Evolutionary conservation across 352 stramenopile genomes (phyloP).

Genomic region (Blastocystis hominis): DNA sequence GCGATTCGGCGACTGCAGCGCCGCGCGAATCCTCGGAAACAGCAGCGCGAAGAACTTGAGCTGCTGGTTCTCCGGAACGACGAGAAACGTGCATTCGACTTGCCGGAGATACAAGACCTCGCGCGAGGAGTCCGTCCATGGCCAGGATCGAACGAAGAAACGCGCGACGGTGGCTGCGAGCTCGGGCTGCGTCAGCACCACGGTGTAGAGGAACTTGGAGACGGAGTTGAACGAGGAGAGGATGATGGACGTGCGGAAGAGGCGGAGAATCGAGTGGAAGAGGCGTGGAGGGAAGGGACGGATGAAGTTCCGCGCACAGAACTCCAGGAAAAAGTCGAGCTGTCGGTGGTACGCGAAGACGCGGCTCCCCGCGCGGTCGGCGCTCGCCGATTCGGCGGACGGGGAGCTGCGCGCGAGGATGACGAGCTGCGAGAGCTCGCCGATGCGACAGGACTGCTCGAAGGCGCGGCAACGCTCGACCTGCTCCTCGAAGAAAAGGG

Average conservation of each 20-base stretch:
- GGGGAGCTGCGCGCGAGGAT: slow-evolving; percentile 21
- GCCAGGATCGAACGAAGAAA: slow-evolving; percentile 21
- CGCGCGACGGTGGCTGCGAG: not conserved
- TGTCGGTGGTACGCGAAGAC: slow-evolving; percentile 3
- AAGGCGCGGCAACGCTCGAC: not conserved
- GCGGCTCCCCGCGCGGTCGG: not conserved
- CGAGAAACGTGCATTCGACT: slow-evolving; percentile 42
- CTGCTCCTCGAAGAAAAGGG: slow-evolving; percentile 13
- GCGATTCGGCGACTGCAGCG: slow-evolving; percentile 12
- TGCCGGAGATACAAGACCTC: slow-evolving; percentile 41
- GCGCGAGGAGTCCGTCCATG: slow-evolving; percentile 42
- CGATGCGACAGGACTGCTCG: slow-evolving; percentile 16
- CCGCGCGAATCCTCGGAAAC: not conserved
- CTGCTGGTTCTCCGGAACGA: slow-evolving; percentile 13
- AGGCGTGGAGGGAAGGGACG: not conserved
- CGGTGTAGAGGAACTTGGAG: slow-evolving; percentile 22
- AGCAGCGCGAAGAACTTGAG: not conserved
- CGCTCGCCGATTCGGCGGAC: not conserved
- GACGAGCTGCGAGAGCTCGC: slow-evolving; percentile 12
- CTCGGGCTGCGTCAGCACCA: slow-evolving; percentile 40
- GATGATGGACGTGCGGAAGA: slow-evolving; percentile 50
- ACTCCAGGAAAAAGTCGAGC: not conserved
- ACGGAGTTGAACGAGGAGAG: slow-evolving; percentile 44
- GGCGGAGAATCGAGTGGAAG: not conserved
- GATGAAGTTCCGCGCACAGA: slow-evolving; percentile 38